Conservation (phyloP, 306 rosid genomes). For the Albizia julibrissin region DNA sequence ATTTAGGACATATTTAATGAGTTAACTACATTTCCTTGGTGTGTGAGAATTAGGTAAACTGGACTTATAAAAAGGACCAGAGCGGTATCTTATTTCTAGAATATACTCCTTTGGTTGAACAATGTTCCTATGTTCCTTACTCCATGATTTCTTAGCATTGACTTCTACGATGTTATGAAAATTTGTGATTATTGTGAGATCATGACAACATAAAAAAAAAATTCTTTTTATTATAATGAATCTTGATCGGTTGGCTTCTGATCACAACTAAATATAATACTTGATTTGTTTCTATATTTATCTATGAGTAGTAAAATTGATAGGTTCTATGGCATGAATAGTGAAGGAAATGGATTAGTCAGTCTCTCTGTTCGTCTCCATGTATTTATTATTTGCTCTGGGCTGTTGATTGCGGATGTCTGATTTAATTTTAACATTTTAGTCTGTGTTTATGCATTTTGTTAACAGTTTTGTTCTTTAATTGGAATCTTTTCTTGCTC, state of each 20-base stretch:
- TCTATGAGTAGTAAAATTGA: neutral
- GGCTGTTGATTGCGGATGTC: neutral
- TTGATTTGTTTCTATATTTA: neutral
- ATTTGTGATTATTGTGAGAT: neutral
- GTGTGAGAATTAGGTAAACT: too few relatives aligned
- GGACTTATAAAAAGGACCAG: too few relatives aligned
- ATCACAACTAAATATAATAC: conserved; percentile 1
- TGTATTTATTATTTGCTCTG: neutral
- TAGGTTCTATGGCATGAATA: neutral
- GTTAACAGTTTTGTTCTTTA: conserved; percentile 13
- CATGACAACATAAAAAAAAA: neutral
- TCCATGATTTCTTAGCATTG: neutral
- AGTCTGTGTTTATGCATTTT: neutral
- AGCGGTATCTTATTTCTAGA: neutral
- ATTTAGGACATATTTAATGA: too few relatives aligned
- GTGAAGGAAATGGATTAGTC: neutral
- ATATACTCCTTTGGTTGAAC: conserved; percentile 23
- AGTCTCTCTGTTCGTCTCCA: neutral
- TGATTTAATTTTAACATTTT: neutral
- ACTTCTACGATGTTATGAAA: neutral
- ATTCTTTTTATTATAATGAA: neutral
- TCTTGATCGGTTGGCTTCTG: neutral
- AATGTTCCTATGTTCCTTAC: neutral
- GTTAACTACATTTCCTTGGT: too few relatives aligned
- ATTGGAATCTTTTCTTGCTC: conserved; percentile 36